Percentiles rank a stretch among this genome's conserved stretches.
phyloP scores from a whole-genome alignment of 2,329 filamentous ascomycete genomes.

The Penicillium sp. region DNA sequence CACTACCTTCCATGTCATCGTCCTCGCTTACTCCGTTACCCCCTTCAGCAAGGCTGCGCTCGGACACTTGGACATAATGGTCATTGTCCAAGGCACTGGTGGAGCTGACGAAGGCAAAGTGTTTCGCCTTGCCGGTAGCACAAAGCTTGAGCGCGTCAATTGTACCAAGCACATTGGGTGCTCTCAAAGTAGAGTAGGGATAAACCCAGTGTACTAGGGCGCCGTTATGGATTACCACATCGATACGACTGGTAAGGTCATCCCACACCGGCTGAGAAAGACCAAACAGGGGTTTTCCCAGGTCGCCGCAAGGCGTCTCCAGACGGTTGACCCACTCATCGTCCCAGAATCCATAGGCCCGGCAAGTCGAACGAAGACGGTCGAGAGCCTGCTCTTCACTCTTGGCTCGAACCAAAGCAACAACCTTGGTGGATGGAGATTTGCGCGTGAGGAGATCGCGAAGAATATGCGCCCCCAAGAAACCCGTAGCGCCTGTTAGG shows the following conservation, averaged over 20 bases:
- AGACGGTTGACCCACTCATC: slow-evolving; percentile 58
- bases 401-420: slow-evolving; percentile 70
- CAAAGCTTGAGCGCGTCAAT: slow-evolving; percentile 71
- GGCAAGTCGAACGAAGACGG: slow-evolving; percentile 61
- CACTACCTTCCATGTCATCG: slow-evolving; percentile 72
- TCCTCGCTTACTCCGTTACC: slow-evolving; percentile 63
- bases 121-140: slow-evolving; percentile 69
- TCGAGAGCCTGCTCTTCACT: slow-evolving; percentile 54
- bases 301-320: slow-evolving; percentile 64
- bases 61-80: slow-evolving; percentile 69
- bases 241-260: slow-evolving; percentile 57
- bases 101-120: slow-evolving; percentile 74
- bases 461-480: slow-evolving; percentile 75
- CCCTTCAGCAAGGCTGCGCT: slow-evolving; percentile 55
- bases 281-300: slow-evolving; percentile 67
- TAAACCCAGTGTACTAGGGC: slow-evolving; percentile 74
- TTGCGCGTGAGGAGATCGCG: slow-evolving; percentile 64
- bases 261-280: slow-evolving; percentile 63
- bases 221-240: slow-evolving; percentile 76
- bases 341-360: slow-evolving; percentile 74
- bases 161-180: slow-evolving; percentile 74
- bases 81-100: slow-evolving; percentile 77
- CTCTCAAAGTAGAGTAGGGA: slow-evolving; percentile 65
- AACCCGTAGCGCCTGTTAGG: slow-evolving; percentile 84
- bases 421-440: slow-evolving; percentile 53